These are phyloP conservation scores for Coniochaeta sp. DNA, from an alignment of 2,329 filamentous ascomycete species.

Conservation along the genomic window DNA sequence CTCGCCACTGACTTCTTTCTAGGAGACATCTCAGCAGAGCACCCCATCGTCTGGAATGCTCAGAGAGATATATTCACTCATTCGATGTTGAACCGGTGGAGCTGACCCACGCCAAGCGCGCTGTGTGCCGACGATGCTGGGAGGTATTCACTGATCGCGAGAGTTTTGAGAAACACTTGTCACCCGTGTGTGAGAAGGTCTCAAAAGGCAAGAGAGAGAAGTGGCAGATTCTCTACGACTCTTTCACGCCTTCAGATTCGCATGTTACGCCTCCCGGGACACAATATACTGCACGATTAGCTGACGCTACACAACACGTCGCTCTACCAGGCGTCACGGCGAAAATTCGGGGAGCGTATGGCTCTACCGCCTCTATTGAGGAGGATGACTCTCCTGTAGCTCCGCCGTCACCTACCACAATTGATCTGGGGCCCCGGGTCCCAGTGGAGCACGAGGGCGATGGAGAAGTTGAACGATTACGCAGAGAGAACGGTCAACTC, in stretches of 20 bases:
- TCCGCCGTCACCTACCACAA: not conserved
- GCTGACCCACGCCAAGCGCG: conserved; percentile 17
- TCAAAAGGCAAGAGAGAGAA: conserved; percentile 22
- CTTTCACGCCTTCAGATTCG: conserved; percentile 15
- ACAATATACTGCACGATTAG: not conserved
- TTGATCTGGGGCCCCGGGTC: not conserved
- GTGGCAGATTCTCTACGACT: conserved; percentile 16
- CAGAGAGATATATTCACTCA: conserved; percentile 17
- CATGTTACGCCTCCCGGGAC: not conserved
- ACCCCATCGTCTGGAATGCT: conserved; percentile 21
- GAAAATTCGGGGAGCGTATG: too few species aligned
- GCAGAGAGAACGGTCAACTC: not conserved
- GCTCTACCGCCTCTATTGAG: not conserved
- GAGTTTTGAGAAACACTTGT: conserved; percentile 18
- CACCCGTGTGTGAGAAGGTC: conserved; percentile 13
- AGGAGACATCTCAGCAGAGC: conserved; percentile 23
- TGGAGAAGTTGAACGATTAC: conserved; percentile 8
- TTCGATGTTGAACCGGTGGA: conserved; percentile 18
- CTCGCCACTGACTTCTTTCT: conserved; percentile 4
- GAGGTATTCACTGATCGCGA: conserved; percentile 14
- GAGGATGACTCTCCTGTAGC: not conserved
- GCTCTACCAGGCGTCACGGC: not conserved
- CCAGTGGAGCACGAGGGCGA: not conserved
- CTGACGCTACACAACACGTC: not conserved
- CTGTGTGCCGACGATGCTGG: conserved; percentile 25